A percentile compares a stretch with the other conserved stretches of the same genome.
phyloP scores from a whole-genome alignment of 306 rosid genomes.

The Datisca glomerata region DNA sequence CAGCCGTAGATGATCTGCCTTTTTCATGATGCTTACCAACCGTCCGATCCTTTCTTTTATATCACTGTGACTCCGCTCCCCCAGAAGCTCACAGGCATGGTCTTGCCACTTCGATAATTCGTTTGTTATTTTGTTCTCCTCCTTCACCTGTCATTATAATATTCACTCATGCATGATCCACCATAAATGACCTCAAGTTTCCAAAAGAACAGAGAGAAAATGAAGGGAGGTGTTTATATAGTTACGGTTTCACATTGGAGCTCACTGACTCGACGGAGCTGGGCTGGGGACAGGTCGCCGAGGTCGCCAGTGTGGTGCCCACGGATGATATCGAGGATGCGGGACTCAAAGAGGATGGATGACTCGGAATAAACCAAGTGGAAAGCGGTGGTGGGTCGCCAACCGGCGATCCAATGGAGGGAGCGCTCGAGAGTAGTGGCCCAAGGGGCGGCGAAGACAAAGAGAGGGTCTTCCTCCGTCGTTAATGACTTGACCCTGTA shows the following conservation, averaged over 20 bases:
- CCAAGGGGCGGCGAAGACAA: conserved; percentile 50
- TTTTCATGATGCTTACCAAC: conserved; percentile 32
- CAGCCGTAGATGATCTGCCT: conserved; percentile 75
- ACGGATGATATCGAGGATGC: conserved; percentile 49
- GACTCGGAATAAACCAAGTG: conserved; percentile 78
- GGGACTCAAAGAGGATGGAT: conserved; percentile 61
- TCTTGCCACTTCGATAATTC: conserved; percentile 89
- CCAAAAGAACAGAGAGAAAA: not conserved
- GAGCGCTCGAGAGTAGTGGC: conserved; percentile 60
- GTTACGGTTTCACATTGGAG: conserved; percentile 62
- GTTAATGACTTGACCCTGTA: conserved; percentile 34
- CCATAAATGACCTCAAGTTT: not conserved
- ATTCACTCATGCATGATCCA: not conserved
- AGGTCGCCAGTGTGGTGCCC: conserved; percentile 73
- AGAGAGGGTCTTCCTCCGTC: conserved; percentile 35
- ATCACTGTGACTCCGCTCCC: conserved; percentile 5
- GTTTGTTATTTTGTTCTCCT: conserved; percentile 65
- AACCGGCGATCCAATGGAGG: conserved; percentile 71
- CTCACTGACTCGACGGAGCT: conserved; percentile 64
- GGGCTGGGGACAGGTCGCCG: conserved; percentile 64
- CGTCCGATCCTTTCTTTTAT: conserved; percentile 26
- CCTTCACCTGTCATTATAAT: conserved; percentile 57
- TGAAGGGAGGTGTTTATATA: not conserved
- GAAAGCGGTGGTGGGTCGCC: conserved; percentile 85
- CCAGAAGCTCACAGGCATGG: conserved; percentile 45